These are phyloP conservation scores for Acanthamoeba lenticulata DNA, from an alignment of 208 protist genomes.

Conservation along the genomic window DNA sequence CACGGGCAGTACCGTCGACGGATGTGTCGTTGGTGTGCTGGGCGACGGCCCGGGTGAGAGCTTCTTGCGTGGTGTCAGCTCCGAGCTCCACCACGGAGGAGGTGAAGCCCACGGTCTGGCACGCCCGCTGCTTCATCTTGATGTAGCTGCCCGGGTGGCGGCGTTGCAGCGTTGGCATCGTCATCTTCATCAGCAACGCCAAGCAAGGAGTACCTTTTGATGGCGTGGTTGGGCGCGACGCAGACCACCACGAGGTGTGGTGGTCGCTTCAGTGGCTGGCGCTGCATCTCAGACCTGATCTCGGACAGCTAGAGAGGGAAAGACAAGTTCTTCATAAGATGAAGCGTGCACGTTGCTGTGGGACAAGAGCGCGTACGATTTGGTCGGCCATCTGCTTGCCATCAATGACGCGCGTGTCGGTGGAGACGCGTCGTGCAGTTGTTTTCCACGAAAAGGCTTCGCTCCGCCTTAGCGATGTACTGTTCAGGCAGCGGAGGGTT, in stretches of 20 bases:
- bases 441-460: no score
- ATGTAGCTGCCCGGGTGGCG: constrained; percentile 91
- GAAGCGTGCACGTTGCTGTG: no score
- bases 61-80: constrained; percentile 46
- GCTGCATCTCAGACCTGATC: background rate
- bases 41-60: constrained; percentile 54
- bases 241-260: constrained; percentile 36
- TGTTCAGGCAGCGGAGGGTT: no score
- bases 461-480: no score
- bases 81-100: constrained; percentile 69
- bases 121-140: constrained; percentile 90
- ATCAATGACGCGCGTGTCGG: background rate
- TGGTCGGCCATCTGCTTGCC: background rate
- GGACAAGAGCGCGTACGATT: background rate
- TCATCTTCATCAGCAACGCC: no score
- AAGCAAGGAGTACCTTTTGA: background rate
- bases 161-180: background rate
- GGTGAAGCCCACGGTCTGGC: constrained; percentile 71
- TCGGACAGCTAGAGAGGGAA: background rate
- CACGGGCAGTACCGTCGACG: constrained; percentile 87
- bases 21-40: constrained; percentile 83
- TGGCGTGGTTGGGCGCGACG: constrained; percentile 36
- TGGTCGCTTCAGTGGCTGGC: background rate
- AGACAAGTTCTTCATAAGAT: background rate
- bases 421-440: background rate